Base-by-base conservation (phyloP, 148 eudicot species). In the Camellia japonica region DNA sequence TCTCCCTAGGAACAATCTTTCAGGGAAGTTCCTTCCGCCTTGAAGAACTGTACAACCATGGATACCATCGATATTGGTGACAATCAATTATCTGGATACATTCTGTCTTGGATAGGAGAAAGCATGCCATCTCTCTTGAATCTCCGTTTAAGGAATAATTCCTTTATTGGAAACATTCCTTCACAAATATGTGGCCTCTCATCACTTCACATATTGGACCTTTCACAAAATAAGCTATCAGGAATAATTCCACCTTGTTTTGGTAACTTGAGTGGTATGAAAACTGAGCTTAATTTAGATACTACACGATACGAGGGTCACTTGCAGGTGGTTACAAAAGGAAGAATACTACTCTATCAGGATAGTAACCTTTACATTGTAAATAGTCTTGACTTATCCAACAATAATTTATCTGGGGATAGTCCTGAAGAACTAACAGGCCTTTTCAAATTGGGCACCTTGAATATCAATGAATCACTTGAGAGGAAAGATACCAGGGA, bases 81-180 rank as follows among this genome's bases (percentile, higher is more conserved):
- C 38, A 30, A 30, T 30, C 38, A 30, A 30, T 1, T 30, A 30
- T 30, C 38, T 30, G 38, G 38, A 30, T 30, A 30, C 38, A 30
- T 83, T 0, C 86, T 83, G 23, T 0, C 77, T 9, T 83, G 86
- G 83, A 71, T 83, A 2, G 86, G 86, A 43, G 82, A 68, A 64
- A 80, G 30, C 5, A 42, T 70, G 76, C 38, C 67, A 13, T 38
- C 49, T 3, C 56, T 83, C 47, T 10, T 56, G n/a, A 75, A 69
- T 8, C 66, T 79, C 3, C 63, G 86, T 38, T 5, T 76, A 14
- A 47, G 72, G 41, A 49, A 68, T 5, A 83, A 83, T 65, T 60
- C 64, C 1, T 64, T 83, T 6, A n/a, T 12, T n/a, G 83, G 83
- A n/a, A 10, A n/a, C 3, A 78, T 86, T 68, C 82, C 86, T 14